A percentile compares a stretch with the other conserved stretches of the same genome.
These are phyloP conservation scores for Candida buenavistaensis DNA, from an alignment of 1,139 yeast genomes.

Conservation along the genomic window DNA sequence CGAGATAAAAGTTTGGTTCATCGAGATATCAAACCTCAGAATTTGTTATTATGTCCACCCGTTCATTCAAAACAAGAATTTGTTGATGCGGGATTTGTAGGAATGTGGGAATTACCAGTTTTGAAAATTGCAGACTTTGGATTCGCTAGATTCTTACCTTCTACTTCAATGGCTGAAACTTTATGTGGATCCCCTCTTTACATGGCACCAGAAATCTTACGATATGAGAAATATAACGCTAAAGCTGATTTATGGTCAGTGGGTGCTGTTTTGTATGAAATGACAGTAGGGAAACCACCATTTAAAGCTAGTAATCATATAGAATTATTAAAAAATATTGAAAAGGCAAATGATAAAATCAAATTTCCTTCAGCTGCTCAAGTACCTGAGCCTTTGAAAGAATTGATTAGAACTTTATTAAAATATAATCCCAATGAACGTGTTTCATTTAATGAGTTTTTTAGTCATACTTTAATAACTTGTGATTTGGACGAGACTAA, in stretches of 20 bases:
- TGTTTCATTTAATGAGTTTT: conserved; percentile 84
- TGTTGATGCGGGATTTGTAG: conserved; percentile 58
- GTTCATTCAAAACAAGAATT: conserved; percentile 62
- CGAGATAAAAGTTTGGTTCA: conserved; percentile 85
- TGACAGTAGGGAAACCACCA: conserved; percentile 95
- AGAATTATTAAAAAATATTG: conserved; percentile 82
- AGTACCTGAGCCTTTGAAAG: conserved; percentile 63
- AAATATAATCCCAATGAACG: conserved; percentile 86
- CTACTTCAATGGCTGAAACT: conserved; percentile 93
- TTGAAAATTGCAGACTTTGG: conserved; percentile 96
- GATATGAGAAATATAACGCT: conserved; percentile 94
- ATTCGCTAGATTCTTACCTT: conserved; percentile 90
- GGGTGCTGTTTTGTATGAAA: conserved; percentile 92
- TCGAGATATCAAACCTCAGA: conserved; percentile 93
- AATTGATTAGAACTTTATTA: conserved; percentile 70
- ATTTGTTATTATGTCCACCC: conserved; percentile 77
- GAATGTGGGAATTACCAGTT: conserved; percentile 85
- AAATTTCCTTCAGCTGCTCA: conserved; percentile 66
- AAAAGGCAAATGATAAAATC: conserved; percentile 74
- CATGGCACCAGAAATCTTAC: conserved; percentile 96
- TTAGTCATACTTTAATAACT: conserved; percentile 58
- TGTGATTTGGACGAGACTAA: conserved; percentile 48
- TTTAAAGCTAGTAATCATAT: conserved; percentile 91
- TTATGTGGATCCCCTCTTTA: conserved; percentile 95
- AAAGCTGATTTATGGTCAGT: conserved; percentile 98